Evolutionary conservation across 164 flowering plant species (phyloP), one percentile per base, ranked within the genome.

Genomic region (grape (Vitis vinifera)): DNA sequence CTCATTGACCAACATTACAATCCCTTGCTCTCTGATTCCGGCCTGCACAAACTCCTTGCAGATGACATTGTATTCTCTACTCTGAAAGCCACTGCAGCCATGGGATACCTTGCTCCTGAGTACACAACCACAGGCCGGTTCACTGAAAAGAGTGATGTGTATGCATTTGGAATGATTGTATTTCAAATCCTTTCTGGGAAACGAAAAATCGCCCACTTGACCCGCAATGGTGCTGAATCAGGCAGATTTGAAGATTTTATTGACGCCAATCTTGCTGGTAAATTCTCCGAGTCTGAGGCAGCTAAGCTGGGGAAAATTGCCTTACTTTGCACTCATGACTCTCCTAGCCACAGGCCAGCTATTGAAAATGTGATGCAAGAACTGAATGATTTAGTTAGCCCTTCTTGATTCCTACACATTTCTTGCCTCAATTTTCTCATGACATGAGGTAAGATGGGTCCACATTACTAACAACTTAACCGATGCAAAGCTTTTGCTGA

Each of bases 31-130:
- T 79, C 92, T 1, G 91, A 84, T 58, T 88, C 95, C 0, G 97
- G 97, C 52, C 74, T 91, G 60, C 90, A 93, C 88, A 89, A 85
- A 73, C 92, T 96, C 60, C 80, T 96, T 15, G 91, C 89, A 0
- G 90, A 93, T 77, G 99, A 96, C 60, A 83, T 92, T 23, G 86
- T 96, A 66, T 96, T 89, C 88, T 90, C 97, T 7, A 80, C 78
- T 44, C 89, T 96, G 62, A 96, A 96, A 75, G 84, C 90, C 68
- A 87, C 91, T 76, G 99, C 99, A 73, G 99, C 99, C 51, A 89
- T 89, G 95, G 99, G 99, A 30, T 96, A 96, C 77, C 79, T 96
- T 3, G 97, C 99, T 60, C 99, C 98, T 0, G 99, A 96, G 66
- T 96, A 96, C 82, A 84, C 91, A 9, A 86, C 86, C 50, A 89